Conservation (phyloP, 2,329 filamentous ascomycete genomes). For the Penicillium italicum region DNA sequence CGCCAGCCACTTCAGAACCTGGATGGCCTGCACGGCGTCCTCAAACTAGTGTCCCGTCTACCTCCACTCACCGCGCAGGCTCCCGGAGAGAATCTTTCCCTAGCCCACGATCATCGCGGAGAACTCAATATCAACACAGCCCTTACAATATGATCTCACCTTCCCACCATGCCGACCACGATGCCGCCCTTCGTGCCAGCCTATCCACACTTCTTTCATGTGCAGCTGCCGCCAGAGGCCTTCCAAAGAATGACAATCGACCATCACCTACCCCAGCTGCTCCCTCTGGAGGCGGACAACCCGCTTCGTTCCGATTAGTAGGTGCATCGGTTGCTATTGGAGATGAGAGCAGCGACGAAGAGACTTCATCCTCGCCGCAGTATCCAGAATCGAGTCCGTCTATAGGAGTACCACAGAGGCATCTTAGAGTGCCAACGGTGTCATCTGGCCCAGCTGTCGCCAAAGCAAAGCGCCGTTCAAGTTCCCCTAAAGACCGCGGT, state of each 20-base stretch:
- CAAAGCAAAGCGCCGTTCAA: conserved; percentile 34
- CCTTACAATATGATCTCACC: conserved; percentile 69
- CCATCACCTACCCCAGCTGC: conserved; percentile 20
- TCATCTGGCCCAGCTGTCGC: conserved; percentile 12
- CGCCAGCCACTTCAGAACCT: conserved; percentile 55
- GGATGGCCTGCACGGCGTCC: conserved; percentile 45
- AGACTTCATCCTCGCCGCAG: conserved; percentile 14
- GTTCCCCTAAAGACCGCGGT: conserved; percentile 40
- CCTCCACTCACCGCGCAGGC: conserved; percentile 33
- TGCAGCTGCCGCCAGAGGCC: conserved; percentile 78
- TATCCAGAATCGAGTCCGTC: conserved; percentile 20
- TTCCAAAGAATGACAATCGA: conserved; percentile 58
- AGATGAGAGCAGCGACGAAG: conserved; percentile 34
- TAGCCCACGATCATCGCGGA: conserved; percentile 32
- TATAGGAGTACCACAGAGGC: conserved; percentile 18
- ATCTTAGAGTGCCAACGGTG: conserved; percentile 21
- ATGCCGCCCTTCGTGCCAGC: conserved; percentile 85
- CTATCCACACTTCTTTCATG: conserved; percentile 95
- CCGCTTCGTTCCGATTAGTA: conserved; percentile 56
- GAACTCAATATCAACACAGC: conserved; percentile 47
- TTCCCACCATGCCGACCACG: conserved; percentile 78
- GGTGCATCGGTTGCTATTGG: conserved; percentile 57
- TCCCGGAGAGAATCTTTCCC: conserved; percentile 41
- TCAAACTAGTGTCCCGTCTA: conserved; percentile 46
- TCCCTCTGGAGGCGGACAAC: conserved; percentile 38